Conservation (phyloP, 164 flowering plant species). For the Amborella trichopoda region DNA sequence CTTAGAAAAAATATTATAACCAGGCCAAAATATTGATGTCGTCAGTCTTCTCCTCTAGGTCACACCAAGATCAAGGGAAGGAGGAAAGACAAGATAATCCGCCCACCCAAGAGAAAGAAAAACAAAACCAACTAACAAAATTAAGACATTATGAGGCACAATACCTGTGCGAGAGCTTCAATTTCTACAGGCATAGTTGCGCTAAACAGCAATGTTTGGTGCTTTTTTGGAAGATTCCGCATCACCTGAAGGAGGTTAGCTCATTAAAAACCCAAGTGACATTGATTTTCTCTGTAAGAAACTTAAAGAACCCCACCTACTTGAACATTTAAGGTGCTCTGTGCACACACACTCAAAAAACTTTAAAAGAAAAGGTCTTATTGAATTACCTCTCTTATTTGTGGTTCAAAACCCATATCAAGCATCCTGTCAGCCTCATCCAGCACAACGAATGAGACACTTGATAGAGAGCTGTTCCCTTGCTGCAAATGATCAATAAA, state of each 20-base stretch:
- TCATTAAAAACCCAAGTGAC: no score
- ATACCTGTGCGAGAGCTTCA: slow-evolving; percentile 56
- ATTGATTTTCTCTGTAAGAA: no score
- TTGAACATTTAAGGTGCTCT: no score
- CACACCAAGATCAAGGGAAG: no score
- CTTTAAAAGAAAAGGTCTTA: no score
- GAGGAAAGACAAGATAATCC: no score
- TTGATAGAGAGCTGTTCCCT: slow-evolving; percentile 36
- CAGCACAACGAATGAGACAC: slow-evolving; percentile 39
- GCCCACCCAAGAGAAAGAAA: no score
- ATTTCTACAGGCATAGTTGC: slow-evolving; percentile 70
- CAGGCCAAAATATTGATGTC: no score
- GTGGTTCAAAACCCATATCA: slow-evolving; percentile 75
- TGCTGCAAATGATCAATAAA: slow-evolving; percentile 53
- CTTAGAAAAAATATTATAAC: no score
- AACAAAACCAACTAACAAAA: not conserved
- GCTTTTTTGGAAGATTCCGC: slow-evolving; percentile 45
- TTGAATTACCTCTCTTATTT: slow-evolving; percentile 10
- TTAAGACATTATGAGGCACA: not conserved
- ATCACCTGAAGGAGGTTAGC: slow-evolving; percentile 51
- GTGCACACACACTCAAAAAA: no score
- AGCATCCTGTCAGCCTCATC: slow-evolving; percentile 81
- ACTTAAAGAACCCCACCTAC: no score
- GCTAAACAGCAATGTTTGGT: slow-evolving; percentile 61
- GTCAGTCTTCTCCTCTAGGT: no score